Conservation (phyloP, 805 yeast genomes). For the Candida fluviatilis region DNA sequence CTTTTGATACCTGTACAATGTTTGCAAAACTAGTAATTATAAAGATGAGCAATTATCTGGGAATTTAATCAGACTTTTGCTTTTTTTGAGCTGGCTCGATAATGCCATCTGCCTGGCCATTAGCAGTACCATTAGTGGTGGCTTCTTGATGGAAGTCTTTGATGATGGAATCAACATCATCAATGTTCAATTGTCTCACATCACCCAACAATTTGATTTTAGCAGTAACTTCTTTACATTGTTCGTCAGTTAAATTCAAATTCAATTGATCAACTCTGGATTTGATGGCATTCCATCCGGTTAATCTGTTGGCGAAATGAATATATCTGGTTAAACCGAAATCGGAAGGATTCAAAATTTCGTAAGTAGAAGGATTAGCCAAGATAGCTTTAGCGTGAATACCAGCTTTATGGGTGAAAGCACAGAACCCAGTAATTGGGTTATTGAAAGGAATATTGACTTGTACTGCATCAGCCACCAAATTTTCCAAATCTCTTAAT, state of each 20-base stretch:
- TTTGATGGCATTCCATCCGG: conserved; percentile 63
- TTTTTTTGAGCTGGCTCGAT: conserved; percentile 36
- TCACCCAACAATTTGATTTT: conserved; percentile 57
- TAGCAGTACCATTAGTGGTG: conserved; percentile 27
- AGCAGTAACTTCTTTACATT: conserved; percentile 51
- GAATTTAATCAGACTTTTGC: conserved; percentile 21
- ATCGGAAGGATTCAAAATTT: conserved; percentile 54
- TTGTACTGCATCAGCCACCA: conserved; percentile 56
- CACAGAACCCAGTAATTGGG: conserved; percentile 63
- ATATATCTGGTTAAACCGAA: conserved; percentile 60
- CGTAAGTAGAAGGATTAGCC: conserved; percentile 62
- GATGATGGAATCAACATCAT: conserved; percentile 58
- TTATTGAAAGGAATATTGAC: conserved; percentile 59
- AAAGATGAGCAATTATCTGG: neutral
- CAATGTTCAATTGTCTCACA: conserved; percentile 55
- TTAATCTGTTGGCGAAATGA: conserved; percentile 57
- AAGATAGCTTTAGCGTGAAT: conserved; percentile 60
- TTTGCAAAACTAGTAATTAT: too few relatives aligned
- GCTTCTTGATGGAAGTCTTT: conserved; percentile 48
- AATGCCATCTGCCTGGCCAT: conserved; percentile 18
- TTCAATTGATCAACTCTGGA: conserved; percentile 59
- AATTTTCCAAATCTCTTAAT: conserved; percentile 53
- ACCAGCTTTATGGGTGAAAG: conserved; percentile 63
- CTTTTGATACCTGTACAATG: neutral
- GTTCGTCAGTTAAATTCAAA: conserved; percentile 52